Conservation (phyloP, 192 early-diverging fungal genomes). For the Coemansia furcata region DNA sequence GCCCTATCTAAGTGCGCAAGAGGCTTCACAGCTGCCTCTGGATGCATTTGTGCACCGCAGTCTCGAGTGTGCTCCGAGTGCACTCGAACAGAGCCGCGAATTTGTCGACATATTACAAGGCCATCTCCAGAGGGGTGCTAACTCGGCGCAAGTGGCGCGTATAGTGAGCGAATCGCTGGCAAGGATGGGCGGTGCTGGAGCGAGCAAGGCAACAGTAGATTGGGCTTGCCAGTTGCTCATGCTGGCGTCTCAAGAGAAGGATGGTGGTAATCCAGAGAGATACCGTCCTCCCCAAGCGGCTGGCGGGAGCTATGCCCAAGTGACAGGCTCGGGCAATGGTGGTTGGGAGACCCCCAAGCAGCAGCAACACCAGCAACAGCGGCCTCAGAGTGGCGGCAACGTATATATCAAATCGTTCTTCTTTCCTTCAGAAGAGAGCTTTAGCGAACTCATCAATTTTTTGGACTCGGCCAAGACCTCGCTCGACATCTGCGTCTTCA, state of each 20-base stretch:
- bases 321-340: constrained; percentile 12
- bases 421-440: constrained; percentile 65
- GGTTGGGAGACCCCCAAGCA: constrained; percentile 30
- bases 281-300: constrained; percentile 29
- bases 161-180: constrained; percentile 33
- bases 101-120: constrained; percentile 43
- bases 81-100: constrained; percentile 25
- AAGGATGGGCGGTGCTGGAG: constrained; percentile 30
- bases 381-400: constrained; percentile 10
- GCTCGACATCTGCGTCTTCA: constrained; percentile 72
- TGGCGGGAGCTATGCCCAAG: constrained; percentile 29
- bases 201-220: constrained; percentile 30
- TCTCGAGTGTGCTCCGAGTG: constrained; percentile 46
- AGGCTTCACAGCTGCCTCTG: constrained; percentile 47
- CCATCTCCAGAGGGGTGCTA: constrained; percentile 31
- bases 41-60: constrained; percentile 47
- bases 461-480: constrained; percentile 56
- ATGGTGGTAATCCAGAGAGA: neutral
- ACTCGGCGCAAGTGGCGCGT: constrained; percentile 15
- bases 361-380: neutral
- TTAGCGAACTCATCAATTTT: constrained; percentile 53
- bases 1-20: constrained; percentile 45
- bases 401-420: constrained; percentile 52
- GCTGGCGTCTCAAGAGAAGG: constrained; percentile 13
- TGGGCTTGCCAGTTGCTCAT: constrained; percentile 50